Percentiles rank a stretch among this genome's conserved stretches.
Conservation (phyloP, 495 filamentous ascomycete species). For the Clohesyomyces aquaticus region DNA sequence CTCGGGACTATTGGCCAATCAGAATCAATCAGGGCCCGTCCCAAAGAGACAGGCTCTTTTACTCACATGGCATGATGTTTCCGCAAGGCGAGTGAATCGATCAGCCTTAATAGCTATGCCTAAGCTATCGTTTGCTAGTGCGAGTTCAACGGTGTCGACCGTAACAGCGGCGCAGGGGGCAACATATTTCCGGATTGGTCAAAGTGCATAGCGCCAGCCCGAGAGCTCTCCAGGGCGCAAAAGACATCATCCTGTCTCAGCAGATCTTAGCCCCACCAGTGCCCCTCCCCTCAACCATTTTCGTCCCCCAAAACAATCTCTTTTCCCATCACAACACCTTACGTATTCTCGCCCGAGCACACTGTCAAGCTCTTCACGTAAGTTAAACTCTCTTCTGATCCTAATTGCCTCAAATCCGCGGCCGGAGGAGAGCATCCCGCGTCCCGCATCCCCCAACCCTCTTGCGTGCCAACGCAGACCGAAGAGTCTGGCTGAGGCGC, state of each 20-base stretch:
- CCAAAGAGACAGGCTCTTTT: too few relatives aligned
- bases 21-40: too few relatives aligned
- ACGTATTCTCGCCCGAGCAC: slow-evolving; percentile 15
- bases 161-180: slow-evolving; percentile 9
- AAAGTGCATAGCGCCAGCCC: not conserved
- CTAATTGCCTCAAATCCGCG: slow-evolving; percentile 41
- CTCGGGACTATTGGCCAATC: not conserved
- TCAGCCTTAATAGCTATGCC: too few relatives aligned
- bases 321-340: slow-evolving; percentile 21
- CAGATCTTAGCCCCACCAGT: slow-evolving; percentile 33
- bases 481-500: slow-evolving; percentile 11
- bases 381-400: slow-evolving; percentile 32
- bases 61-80: too few relatives aligned
- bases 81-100: too few relatives aligned
- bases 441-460: slow-evolving; percentile 17
- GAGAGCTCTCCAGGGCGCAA: slow-evolving; percentile 6
- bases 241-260: slow-evolving; percentile 22
- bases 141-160: too few relatives aligned
- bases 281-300: slow-evolving; percentile 32
- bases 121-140: too few relatives aligned
- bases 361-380: slow-evolving; percentile 35
- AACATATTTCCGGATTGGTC: slow-evolving; percentile 17
- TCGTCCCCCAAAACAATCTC: slow-evolving; percentile 12
- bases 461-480: slow-evolving; percentile 23
- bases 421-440: slow-evolving; percentile 31